Conservation (phyloP, 192 early-diverging fungal species). For the Gonapodya prolifera region DNA sequence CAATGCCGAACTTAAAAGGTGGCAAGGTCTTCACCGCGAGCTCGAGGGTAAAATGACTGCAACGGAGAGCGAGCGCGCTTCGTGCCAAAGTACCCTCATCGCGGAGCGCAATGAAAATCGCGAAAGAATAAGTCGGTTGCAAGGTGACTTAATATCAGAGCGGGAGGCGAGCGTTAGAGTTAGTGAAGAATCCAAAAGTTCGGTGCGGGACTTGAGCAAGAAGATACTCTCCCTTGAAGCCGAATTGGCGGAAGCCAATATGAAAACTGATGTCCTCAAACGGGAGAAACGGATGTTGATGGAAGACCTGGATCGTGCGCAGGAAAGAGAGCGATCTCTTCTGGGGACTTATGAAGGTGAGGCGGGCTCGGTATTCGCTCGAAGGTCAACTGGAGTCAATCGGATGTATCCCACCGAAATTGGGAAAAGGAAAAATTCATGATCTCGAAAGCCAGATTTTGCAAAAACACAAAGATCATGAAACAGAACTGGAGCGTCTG, state of each 20-base stretch:
- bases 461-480: neutral
- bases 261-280: slow-evolving; percentile 22
- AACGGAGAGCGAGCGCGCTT: neutral
- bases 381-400: neutral
- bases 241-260: slow-evolving; percentile 16
- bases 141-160: neutral
- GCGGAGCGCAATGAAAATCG: slow-evolving; percentile 3
- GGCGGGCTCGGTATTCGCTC: neutral
- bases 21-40: slow-evolving; percentile 14
- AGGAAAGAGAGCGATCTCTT: slow-evolving; percentile 19
- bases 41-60: slow-evolving; percentile 18
- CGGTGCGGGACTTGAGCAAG: slow-evolving; percentile 1
- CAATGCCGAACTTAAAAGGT: slow-evolving; percentile 19
- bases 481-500: neutral
- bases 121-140: slow-evolving; percentile 5
- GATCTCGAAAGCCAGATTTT: neutral
- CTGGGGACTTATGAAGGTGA: slow-evolving; percentile 14
- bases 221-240: slow-evolving; percentile 25
- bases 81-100: neutral
- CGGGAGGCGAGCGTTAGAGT: slow-evolving; percentile 14
- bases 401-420: too few species aligned
- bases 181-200: slow-evolving; percentile 12
- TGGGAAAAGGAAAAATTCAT: neutral
- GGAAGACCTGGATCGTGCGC: slow-evolving; percentile 27
- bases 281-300: slow-evolving; percentile 27